Evolutionary conservation across 2,329 filamentous ascomycete genomes (phyloP).

Genomic region (Didymella arachidicola): DNA sequence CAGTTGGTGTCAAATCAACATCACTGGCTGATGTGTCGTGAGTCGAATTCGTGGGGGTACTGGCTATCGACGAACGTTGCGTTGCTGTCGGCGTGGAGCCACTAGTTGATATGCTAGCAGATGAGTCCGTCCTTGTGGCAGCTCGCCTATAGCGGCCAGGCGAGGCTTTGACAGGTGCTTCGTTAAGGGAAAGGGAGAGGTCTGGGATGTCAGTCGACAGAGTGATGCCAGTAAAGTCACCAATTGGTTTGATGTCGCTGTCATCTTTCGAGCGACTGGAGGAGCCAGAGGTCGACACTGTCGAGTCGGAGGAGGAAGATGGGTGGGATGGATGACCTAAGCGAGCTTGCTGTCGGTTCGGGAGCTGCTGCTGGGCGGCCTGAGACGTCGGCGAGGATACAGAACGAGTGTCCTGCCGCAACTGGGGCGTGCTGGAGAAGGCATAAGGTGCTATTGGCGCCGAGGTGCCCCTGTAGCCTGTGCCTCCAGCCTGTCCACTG

Average conservation of each 20-base stretch:
- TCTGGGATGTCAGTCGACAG: slow-evolving; percentile 62
- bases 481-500: slow-evolving; percentile 50
- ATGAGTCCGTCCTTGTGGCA: slow-evolving; percentile 63
- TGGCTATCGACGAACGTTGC: slow-evolving; percentile 46
- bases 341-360: slow-evolving; percentile 35
- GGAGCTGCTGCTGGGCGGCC: slow-evolving; percentile 42
- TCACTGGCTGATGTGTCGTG: slow-evolving; percentile 65
- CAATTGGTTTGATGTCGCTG: slow-evolving; percentile 51
- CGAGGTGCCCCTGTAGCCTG: slow-evolving; percentile 54
- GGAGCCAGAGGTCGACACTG: slow-evolving; percentile 58
- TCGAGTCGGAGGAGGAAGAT: slow-evolving; percentile 54
- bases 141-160: slow-evolving; percentile 85
- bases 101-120: slow-evolving; percentile 44
- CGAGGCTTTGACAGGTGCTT: slow-evolving; percentile 69
- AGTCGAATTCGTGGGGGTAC: slow-evolving; percentile 60
- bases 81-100: slow-evolving; percentile 40
- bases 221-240: slow-evolving; percentile 56
- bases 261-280: slow-evolving; percentile 63
- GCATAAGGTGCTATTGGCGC: slow-evolving; percentile 60
- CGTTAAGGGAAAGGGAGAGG: slow-evolving; percentile 62
- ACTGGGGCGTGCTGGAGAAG: slow-evolving; percentile 61
- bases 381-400: slow-evolving; percentile 61
- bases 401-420: slow-evolving; percentile 64
- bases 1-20: slow-evolving; percentile 28
- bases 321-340: slow-evolving; percentile 50